Evolutionary conservation across 1,284 basidiomycete species (phyloP).

Genomic region (Microbotryum saponariae): DNA sequence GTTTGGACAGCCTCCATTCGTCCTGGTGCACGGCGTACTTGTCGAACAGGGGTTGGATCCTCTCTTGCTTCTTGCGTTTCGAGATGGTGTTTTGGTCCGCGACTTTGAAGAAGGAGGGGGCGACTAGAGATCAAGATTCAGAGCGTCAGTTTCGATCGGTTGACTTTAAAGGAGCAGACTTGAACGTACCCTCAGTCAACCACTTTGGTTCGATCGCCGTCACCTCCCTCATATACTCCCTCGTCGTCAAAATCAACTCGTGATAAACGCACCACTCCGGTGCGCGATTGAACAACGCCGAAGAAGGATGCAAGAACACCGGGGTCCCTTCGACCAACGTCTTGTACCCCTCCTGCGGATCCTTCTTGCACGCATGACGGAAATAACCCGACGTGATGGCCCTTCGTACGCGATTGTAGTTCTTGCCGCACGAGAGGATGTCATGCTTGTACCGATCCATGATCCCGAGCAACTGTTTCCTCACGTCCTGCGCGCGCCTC

Average conservation of each 20-base stretch:
- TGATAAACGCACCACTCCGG: conserved; percentile 72
- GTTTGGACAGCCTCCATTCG: conserved; percentile 80
- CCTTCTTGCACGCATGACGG: conserved; percentile 92
- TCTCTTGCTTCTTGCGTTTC: conserved; percentile 93
- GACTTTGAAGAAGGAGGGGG: conserved; percentile 95
- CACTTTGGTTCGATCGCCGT: conserved; percentile 97
- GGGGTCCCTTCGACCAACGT: conserved; percentile 95
- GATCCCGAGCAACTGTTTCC: conserved; percentile 93
- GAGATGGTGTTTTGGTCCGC: conserved; percentile 94
- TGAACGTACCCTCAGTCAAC: conserved; percentile 62
- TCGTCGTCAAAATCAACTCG: conserved; percentile 47
- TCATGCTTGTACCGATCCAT: conserved; percentile 98
- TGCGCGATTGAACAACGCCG: conserved; percentile 90
- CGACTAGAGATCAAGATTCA: conserved; percentile 49
- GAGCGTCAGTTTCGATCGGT: background rate
- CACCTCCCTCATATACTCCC: conserved; percentile 91
- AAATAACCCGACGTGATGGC: conserved; percentile 97
- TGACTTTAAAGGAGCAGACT: no score
- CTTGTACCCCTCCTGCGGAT: conserved; percentile 66
- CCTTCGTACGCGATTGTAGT: conserved; percentile 86
- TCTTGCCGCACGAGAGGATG: conserved; percentile 78
- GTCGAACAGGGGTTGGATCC: conserved; percentile 51
- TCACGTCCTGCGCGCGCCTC: conserved; percentile 93
- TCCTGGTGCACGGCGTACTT: conserved; percentile 59
- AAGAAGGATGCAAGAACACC: conserved; percentile 95